Evolutionary conservation across 2,329 filamentous ascomycete genomes (phyloP).

Genomic region (Ilyonectria robusta): DNA sequence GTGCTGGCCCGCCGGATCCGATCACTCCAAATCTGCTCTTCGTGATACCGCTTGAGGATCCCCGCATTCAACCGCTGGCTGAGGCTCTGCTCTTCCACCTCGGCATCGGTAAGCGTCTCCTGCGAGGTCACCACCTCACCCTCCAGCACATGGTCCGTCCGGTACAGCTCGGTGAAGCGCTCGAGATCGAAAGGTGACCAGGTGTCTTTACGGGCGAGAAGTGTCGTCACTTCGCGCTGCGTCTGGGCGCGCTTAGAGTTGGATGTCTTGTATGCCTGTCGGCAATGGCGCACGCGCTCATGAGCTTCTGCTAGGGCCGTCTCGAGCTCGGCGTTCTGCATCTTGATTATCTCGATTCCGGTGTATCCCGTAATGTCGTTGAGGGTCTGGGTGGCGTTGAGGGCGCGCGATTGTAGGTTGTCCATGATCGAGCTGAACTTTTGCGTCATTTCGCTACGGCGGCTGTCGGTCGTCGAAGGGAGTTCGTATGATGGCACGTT

Average conservation of each 20-base stretch:
- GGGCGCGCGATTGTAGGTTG: slow-evolving; percentile 85
- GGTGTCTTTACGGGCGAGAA: slow-evolving; percentile 93
- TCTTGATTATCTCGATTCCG: slow-evolving; percentile 88
- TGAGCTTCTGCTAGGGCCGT: slow-evolving; percentile 71
- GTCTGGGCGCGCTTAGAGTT: slow-evolving; percentile 87
- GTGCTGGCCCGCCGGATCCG: slow-evolving; percentile 96
- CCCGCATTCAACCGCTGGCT: slow-evolving; percentile 82
- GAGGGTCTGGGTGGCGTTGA: slow-evolving; percentile 87
- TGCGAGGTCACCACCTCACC: slow-evolving; percentile 82
- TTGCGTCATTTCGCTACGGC: slow-evolving; percentile 52
- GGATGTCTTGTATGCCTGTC: slow-evolving; percentile 84
- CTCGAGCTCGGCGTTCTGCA: slow-evolving; percentile 80
- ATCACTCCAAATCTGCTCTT: slow-evolving; percentile 99
- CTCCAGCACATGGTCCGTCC: slow-evolving; percentile 93
- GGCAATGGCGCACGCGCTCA: slow-evolving; percentile 76
- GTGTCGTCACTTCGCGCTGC: slow-evolving; percentile 94
- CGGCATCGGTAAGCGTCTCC: slow-evolving; percentile 79
- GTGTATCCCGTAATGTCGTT: slow-evolving; percentile 97
- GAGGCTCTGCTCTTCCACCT: slow-evolving; percentile 84
- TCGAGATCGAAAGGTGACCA: slow-evolving; percentile 92
- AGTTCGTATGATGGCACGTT: slow-evolving; percentile 42
- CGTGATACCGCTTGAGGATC: slow-evolving; percentile 93
- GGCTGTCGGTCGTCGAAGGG: slow-evolving; percentile 52
- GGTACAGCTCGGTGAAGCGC: slow-evolving; percentile 92
- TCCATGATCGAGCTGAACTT: slow-evolving; percentile 78